Conservation (phyloP, 192 early-diverging fungal species). For the Coemansia sp. region DNA sequence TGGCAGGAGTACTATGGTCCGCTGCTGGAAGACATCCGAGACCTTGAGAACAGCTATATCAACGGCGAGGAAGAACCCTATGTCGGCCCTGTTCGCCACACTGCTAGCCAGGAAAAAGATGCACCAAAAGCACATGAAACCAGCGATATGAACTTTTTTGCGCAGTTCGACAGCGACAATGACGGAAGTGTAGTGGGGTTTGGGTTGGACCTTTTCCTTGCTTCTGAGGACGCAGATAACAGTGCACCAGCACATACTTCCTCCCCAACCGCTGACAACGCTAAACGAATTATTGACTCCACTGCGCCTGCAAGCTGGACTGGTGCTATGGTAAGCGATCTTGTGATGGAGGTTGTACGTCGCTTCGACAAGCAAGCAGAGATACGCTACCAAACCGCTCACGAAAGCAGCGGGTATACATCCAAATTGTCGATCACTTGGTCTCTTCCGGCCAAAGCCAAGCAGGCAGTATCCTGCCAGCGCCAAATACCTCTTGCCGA, state of each 20-base stretch:
- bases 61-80: not conserved
- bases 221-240: not conserved
- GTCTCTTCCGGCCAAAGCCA: conserved; percentile 13
- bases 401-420: not conserved
- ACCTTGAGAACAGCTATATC: not conserved
- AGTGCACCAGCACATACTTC: not conserved
- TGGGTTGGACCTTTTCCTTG: conserved; percentile 5
- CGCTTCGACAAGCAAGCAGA: conserved; percentile 15
- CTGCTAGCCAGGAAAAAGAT: not conserved
- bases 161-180: not conserved
- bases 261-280: not conserved
- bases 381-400: not conserved
- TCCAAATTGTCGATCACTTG: conserved; percentile 9
- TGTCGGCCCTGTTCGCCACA: too few relatives aligned
- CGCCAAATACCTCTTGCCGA: not conserved
- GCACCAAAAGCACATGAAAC: not conserved
- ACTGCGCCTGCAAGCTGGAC: conserved; percentile 15
- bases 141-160: not conserved
- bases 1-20: conserved; percentile 28
- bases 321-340: conserved; percentile 7
- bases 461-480: not conserved
- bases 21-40: conserved; percentile 18
- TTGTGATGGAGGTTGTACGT: conserved; percentile 1
- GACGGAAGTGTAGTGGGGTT: conserved; percentile 10
- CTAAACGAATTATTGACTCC: not conserved